phyloP scores from a whole-genome alignment of 495 filamentous ascomycete genomes.

The Barbatosphaeria neglecta region DNA sequence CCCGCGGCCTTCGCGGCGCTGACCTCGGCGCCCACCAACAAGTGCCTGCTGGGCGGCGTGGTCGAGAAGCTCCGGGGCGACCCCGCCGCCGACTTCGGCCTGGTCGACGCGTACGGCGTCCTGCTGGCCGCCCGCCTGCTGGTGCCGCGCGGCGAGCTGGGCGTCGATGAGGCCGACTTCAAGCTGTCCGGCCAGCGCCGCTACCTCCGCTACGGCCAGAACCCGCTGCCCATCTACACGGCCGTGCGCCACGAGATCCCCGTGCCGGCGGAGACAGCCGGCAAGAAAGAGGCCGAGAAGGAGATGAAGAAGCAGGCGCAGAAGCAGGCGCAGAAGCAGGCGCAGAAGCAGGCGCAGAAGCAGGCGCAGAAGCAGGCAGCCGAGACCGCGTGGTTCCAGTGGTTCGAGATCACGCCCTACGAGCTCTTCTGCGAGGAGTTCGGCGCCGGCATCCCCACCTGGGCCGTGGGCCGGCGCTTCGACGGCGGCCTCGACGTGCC shows the following conservation, averaged over 20 bases:
- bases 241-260: constrained; percentile 97
- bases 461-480: constrained; percentile 81
- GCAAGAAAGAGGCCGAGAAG: constrained; percentile 17
- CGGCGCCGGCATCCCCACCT: constrained; percentile 81
- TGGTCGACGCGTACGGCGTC: constrained; percentile 87
- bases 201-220: constrained; percentile 59
- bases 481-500: constrained; percentile 55
- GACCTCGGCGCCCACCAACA: constrained; percentile 78
- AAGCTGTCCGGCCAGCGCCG: constrained; percentile 76
- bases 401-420: constrained; percentile 94
- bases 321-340: constrained; percentile 46
- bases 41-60: constrained; percentile 74
- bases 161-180: constrained; percentile 61
- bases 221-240: constrained; percentile 89
- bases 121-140: constrained; percentile 72
- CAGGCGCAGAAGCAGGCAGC: constrained; percentile 51
- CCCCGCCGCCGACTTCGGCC: constrained; percentile 66
- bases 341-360: constrained; percentile 49
- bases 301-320: constrained; percentile 1
- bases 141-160: constrained; percentile 74
- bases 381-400: constrained; percentile 86
- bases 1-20: constrained; percentile 66
- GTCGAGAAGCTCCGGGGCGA: constrained; percentile 85
- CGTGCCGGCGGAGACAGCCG: constrained; percentile 31
- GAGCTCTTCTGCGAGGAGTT: constrained; percentile 93